phyloP scores from a whole-genome alignment of 306 rosid genomes.

The Ochetophila trinervis region DNA sequence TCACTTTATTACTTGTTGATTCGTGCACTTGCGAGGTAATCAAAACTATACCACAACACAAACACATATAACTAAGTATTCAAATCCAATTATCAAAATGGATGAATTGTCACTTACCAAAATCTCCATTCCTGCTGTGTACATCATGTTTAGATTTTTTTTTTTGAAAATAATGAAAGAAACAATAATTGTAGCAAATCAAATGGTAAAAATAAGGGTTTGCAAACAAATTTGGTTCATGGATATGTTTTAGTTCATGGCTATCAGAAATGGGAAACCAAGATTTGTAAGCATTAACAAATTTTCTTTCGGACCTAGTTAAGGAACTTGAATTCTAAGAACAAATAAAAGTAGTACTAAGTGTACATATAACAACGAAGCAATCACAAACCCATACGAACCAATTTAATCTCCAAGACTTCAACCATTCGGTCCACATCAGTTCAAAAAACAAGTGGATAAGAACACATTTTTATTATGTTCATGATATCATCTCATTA shows the following conservation, averaged over 20 bases:
- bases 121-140: background rate
- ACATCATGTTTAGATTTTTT: background rate
- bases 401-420: no score
- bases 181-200: background rate
- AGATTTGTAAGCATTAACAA: constrained; percentile 12
- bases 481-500: no score
- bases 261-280: background rate
- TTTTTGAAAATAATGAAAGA: background rate
- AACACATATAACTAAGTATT: background rate
- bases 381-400: no score
- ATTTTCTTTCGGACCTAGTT: background rate
- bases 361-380: no score
- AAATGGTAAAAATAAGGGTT: background rate
- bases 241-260: background rate
- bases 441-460: no score
- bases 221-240: no score
- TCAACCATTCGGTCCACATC: no score
- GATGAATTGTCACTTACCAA: background rate
- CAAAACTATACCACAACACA: no score
- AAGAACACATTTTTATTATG: no score
- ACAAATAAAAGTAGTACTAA: background rate
- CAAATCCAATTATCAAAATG: background rate
- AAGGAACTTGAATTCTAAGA: background rate
- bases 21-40: no score
- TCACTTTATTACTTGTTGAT: no score